Evolutionary conservation across 2,329 filamentous ascomycete genomes (phyloP), one percentile per base, ranked within the genome.

Genomic region (Sporothrix pseudoabietina): DNA sequence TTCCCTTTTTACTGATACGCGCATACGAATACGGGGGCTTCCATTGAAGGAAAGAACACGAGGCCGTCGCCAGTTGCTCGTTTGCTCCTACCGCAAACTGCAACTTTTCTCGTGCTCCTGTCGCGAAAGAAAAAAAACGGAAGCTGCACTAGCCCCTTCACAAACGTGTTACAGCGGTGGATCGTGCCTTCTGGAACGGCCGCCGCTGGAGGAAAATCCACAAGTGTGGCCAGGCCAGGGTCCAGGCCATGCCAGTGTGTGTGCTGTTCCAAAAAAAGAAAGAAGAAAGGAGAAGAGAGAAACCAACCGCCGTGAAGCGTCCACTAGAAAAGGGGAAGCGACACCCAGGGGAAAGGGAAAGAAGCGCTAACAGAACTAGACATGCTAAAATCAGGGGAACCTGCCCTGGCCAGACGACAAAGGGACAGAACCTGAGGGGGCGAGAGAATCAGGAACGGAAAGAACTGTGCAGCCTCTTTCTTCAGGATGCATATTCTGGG

Each of bases 231-330:
- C 8, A 63, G n/a, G 19, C 54, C 52, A 57, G 68, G 68, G 54
- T 7, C 54, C 69, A 71, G 69, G 39, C 39, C 69, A 32, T 47
- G 54, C 69, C 22, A 22, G 9, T 59, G 32, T 10, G 30, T 47
- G 26, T 55, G 14, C 30, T 41, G 35, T 63, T 71, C 72, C 72
- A 72, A 72, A 74, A 74, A 72, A 72, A 74, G 69, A 74, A 74
- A 55, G 72, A 14, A 35, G 5, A 35, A 35, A 8, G 8, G 8
- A 35, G 72, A 14, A 26, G 26, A 26, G 2, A 26, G 26, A 26
- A 26, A 54, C 69, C 47, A 71, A 55, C 32, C 39, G 55, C 57
- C n/a, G 32, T 54, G n/a, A 26, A 47, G 35, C 22, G 14, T 44
- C 49, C 32, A 44, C 68, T 55, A 22, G 57, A 52, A 59, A 70